A percentile compares a stretch with the other conserved stretches of the same genome.
phyloP scores from a whole-genome alignment of 1,284 basidiomycete genomes.

The Marasmius fiardii region DNA sequence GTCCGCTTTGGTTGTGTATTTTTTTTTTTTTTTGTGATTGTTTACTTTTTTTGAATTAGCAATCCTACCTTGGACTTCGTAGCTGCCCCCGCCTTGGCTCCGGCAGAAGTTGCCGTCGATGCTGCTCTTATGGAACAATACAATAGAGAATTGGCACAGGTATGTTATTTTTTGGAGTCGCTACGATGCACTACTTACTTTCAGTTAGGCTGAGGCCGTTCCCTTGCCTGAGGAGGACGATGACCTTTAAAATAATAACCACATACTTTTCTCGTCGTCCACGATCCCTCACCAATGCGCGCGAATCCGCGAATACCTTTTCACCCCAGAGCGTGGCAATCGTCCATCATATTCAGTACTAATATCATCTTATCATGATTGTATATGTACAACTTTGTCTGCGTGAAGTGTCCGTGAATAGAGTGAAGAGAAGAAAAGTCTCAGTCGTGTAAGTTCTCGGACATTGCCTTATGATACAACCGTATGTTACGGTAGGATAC shows the following conservation, averaged over 20 bases:
- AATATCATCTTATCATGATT: not conserved
- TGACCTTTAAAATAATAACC: slow-evolving; percentile 49
- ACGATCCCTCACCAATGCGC: not conserved
- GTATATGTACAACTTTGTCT: not conserved
- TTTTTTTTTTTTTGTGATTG: not conserved
- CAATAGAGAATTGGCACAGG: slow-evolving; percentile 73
- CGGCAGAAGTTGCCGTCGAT: slow-evolving; percentile 92
- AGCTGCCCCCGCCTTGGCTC: slow-evolving; percentile 93
- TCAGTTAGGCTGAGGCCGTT: slow-evolving; percentile 61
- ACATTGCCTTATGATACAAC: not conserved
- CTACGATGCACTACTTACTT: not conserved
- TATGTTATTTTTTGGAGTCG: slow-evolving; percentile 27
- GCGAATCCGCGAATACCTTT: not conserved
- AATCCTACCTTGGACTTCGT: slow-evolving; percentile 93
- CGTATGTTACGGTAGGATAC: not conserved
- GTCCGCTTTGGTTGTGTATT: too few species aligned
- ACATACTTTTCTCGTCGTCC: not conserved
- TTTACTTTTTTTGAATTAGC: slow-evolving; percentile 34
- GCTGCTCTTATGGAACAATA: slow-evolving; percentile 81
- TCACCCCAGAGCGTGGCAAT: not conserved
- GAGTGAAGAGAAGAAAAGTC: not conserved
- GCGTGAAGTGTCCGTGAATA: not conserved
- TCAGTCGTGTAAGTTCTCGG: too few species aligned
- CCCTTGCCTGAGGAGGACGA: slow-evolving; percentile 82
- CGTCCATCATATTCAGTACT: not conserved